These are phyloP conservation scores for Alternaria triticina DNA, from an alignment of 2,329 filamentous ascomycete species.

Conservation along the genomic window DNA sequence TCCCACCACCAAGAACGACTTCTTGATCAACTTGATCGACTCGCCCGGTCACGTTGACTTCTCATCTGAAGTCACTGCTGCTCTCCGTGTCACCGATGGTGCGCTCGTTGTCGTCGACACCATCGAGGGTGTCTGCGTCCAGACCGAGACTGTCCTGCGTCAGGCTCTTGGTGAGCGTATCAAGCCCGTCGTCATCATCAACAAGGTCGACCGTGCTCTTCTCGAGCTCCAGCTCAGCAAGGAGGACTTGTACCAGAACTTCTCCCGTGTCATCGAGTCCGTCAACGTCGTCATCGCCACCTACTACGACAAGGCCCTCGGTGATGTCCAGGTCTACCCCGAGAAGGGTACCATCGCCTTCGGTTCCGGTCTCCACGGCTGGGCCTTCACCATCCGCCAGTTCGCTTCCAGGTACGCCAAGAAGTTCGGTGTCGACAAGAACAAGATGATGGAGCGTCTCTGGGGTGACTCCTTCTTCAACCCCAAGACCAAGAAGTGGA, in stretches of 20 bases:
- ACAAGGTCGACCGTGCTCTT: constrained; percentile 99
- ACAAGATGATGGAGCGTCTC: constrained; percentile 99
- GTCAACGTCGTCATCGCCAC: constrained; percentile 99
- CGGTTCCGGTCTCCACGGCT: constrained; percentile 99
- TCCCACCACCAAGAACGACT: constrained; percentile 89
- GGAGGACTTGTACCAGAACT: constrained; percentile 99
- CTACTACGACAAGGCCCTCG: constrained; percentile 95
- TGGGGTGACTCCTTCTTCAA: constrained; percentile 99
- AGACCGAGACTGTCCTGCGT: constrained; percentile 99
- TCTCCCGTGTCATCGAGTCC: constrained; percentile 99
- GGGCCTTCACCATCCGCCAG: constrained; percentile 99
- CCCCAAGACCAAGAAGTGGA: constrained; percentile 99
- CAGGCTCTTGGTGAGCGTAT: constrained; percentile 99
- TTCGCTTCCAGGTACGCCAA: constrained; percentile 96
- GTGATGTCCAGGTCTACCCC: constrained; percentile 98
- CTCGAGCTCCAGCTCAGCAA: constrained; percentile 98
- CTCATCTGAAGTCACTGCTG: constrained; percentile 98
- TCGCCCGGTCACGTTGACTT: constrained; percentile 99
- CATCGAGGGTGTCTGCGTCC: constrained; percentile 99
- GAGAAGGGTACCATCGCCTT: constrained; percentile 98
- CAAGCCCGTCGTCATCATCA: constrained; percentile 99
- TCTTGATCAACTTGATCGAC: constrained; percentile 99
- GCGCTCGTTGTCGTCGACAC: constrained; percentile 99
- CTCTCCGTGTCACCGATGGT: constrained; percentile 99
- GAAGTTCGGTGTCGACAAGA: constrained; percentile 99